Base-by-base conservation (phyloP, 495 filamentous ascomycete species). In the Elasticomyces elasticus region DNA sequence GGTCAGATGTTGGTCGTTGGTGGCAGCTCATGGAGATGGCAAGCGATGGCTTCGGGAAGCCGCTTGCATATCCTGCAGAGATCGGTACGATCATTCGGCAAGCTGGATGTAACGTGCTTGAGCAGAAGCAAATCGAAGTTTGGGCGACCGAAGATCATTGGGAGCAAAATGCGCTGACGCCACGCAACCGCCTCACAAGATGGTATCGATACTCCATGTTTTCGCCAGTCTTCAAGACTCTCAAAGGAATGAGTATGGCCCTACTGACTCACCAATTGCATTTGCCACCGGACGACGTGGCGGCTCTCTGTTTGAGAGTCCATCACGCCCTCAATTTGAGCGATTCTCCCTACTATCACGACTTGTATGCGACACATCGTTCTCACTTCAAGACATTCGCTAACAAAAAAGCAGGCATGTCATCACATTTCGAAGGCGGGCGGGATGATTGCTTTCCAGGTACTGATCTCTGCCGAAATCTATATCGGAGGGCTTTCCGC, bases 11-110 rank as follows among this genome's bases (percentile, higher is more conserved):
- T 49, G 68, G 60, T 56, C 69, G 77, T 56, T 95, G 89, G 90
- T 84, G 85, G 55, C 68, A 77, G 31, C 79, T 78, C 55, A 61
- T 95, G 23, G 71, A 80, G 43, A 75, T 82, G 49, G 85, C 87
- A n/a, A 92, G 87, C 31, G 73, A 78, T 35, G 69, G 76, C 10
- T 72, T 74, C 17, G 75, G 75, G 47, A 80, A 81, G 41, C 82
- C 88, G 10, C 72, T 95, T 46, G 76, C 76, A 13, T 67, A 78
- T 33, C 81, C 90, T 62, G 79, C 78, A 59, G 71, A 77, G 15
- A 44, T 53, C 25, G 25, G 1, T 1, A 2, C 19, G 10, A 2
- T 43, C 3, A 41, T 53, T 9, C 33, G 44, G 38, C 25, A 25
- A 10, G 27, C 27, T 7, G 28, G 45, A 11, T 45, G 19, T n/a